Percentiles rank a stretch among this genome's conserved stretches.
phyloP scores from a whole-genome alignment of 1,139 yeast species.

The Casaregolazyma suthepensis region DNA sequence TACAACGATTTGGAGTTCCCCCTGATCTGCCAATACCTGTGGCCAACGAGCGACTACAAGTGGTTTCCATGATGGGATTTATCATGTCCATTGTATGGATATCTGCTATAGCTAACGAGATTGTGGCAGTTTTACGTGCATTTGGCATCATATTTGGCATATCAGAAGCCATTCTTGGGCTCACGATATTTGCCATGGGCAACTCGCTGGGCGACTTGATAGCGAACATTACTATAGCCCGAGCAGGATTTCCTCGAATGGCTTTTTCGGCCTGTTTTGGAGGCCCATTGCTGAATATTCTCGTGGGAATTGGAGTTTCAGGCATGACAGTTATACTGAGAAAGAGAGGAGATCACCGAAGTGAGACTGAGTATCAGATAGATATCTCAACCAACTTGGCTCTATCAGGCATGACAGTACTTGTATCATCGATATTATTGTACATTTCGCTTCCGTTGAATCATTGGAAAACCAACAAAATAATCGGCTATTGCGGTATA shows the following conservation, averaged over 20 bases:
- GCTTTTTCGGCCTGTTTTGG: slow-evolving; percentile 95
- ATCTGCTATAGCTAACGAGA: slow-evolving; percentile 67
- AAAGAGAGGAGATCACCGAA: slow-evolving; percentile 16
- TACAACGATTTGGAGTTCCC: slow-evolving; percentile 7
- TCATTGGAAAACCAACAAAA: slow-evolving; percentile 57
- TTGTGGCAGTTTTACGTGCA: slow-evolving; percentile 61
- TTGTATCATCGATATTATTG: slow-evolving; percentile 49
- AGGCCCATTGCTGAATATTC: slow-evolving; percentile 67
- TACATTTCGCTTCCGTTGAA: slow-evolving; percentile 53
- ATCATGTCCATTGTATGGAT: slow-evolving; percentile 65
- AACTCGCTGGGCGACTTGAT: slow-evolving; percentile 87
- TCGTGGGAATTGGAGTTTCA: slow-evolving; percentile 61
- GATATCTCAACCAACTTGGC: slow-evolving; percentile 43
- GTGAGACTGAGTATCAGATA: slow-evolving; percentile 27
- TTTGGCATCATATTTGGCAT: slow-evolving; percentile 54
- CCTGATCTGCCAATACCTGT: slow-evolving; percentile 10
- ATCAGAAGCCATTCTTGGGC: slow-evolving; percentile 77
- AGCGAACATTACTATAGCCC: slow-evolving; percentile 77
- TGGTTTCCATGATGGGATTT: slow-evolving; percentile 48
- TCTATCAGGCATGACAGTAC: slow-evolving; percentile 46
- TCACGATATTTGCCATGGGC: slow-evolving; percentile 87
- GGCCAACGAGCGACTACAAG: slow-evolving; percentile 3
- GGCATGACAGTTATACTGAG: slow-evolving; percentile 47
- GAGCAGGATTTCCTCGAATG: slow-evolving; percentile 84
- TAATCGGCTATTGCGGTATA: slow-evolving; percentile 50